Conservation (phyloP, 192 early-diverging fungal species). For the Backusella morwellensis region DNA sequence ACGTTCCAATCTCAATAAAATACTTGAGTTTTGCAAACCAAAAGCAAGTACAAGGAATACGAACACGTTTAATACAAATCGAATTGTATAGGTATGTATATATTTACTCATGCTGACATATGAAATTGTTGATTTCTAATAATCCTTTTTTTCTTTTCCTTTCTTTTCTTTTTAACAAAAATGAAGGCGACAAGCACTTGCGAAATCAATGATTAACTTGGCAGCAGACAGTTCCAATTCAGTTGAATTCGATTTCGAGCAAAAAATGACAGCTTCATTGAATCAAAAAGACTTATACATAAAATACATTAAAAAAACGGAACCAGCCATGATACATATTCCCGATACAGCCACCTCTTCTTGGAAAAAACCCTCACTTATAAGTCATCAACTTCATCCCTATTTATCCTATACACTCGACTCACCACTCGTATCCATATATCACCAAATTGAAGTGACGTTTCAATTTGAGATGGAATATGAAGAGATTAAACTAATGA, state of each 20-base stretch:
- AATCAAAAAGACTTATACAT: constrained; percentile 9
- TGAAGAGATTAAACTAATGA: constrained; percentile 26
- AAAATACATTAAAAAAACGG: constrained; percentile 22
- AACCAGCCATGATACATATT: constrained; percentile 22
- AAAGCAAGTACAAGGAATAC: constrained; percentile 26
- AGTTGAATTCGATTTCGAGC: background rate
- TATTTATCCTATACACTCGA: constrained; percentile 17
- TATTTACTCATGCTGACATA: background rate
- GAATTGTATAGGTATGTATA: constrained; percentile 30
- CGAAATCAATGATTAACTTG: constrained; percentile 5
- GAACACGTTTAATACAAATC: constrained; percentile 26
- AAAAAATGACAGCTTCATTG: background rate
- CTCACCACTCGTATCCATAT: constrained; percentile 29
- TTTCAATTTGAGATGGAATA: constrained; percentile 25
- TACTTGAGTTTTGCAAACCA: constrained; percentile 28
- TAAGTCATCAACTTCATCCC: constrained; percentile 21
- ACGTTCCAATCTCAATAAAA: constrained; percentile 21
- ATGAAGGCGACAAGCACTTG: background rate
- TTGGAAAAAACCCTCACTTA: constrained; percentile 26
- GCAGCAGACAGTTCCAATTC: background rate
- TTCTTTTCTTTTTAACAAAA: background rate
- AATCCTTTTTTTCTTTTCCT: background rate
- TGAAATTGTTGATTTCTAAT: background rate
- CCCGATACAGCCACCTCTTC: constrained; percentile 20
- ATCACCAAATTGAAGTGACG: constrained; percentile 33